Percentiles rank a stretch among this genome's conserved stretches.
phyloP scores from a whole-genome alignment of 108 stramenopile genomes.

The Pseudonitzschia multiseries region DNA sequence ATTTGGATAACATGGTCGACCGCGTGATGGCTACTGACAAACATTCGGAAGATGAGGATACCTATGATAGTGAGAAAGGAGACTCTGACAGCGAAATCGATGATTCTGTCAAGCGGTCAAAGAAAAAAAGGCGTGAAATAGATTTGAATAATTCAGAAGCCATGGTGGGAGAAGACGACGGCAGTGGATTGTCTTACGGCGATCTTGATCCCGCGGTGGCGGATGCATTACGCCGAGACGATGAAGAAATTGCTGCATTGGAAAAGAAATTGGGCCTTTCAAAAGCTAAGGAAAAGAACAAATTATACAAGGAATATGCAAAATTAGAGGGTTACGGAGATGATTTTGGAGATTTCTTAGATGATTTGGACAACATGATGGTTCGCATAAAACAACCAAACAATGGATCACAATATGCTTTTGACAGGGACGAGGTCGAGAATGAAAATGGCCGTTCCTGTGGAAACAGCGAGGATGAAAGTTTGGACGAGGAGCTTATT shows the following conservation, averaged over 20 bases:
- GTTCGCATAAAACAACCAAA: constrained; percentile 35
- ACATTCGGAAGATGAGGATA: neutral
- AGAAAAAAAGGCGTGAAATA: neutral
- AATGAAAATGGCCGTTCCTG: neutral
- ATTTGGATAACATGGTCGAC: constrained; percentile 56
- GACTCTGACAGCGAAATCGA: neutral
- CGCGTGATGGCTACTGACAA: constrained; percentile 23
- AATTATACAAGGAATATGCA: constrained; percentile 72
- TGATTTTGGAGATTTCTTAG: constrained; percentile 79
- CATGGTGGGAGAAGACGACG: neutral
- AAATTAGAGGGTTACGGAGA: constrained; percentile 82
- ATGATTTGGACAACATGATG: constrained; percentile 71
- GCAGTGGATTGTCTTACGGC: neutral
- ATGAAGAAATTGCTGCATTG: constrained; percentile 70
- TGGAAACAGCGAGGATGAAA: constrained; percentile 20
- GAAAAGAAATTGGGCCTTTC: constrained; percentile 61
- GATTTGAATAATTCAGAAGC: neutral
- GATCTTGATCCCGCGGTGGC: constrained; percentile 48
- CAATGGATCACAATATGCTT: neutral
- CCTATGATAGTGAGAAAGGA: neutral
- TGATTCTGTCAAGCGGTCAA: neutral
- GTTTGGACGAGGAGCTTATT: constrained; percentile 38
- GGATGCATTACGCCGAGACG: constrained; percentile 60
- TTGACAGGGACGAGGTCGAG: constrained; percentile 1
- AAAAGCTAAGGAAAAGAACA: constrained; percentile 38